Base-by-base conservation (phyloP, 2,329 filamentous ascomycete species). In the Curvularia sp. region DNA sequence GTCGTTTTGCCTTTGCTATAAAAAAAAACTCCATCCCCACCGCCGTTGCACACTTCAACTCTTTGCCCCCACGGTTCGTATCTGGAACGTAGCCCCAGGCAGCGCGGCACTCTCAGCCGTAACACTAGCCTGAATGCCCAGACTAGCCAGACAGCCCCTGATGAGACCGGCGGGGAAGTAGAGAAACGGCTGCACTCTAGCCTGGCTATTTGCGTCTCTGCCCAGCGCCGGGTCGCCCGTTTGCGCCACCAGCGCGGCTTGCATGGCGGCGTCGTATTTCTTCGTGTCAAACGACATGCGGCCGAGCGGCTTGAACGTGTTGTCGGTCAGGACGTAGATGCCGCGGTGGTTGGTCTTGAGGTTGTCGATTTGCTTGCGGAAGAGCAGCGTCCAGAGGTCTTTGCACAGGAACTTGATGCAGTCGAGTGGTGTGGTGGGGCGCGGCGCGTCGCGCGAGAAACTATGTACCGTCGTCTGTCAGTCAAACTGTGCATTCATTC, bases 321-420 rank as follows among this genome's bases (percentile, higher is more conserved):
- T 93, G 79, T 99, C 95, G 13, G 94, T 98, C 51, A 99, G 82
- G 42, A 99, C 95, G 77, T 97, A 99, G 67, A 98, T 93, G 49
- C 95, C 95, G 18, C 95, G 84, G 76, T 99, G 95, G 74, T 99
- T 99, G 8, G 95, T 99, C 80, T 99, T 99, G 46, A 99, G 84
- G 76, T 99, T 99, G 79, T 99, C 95, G 73, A 99, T 92, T 77
- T 98, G 96, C 80, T 99, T 99, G 75, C 91, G 86, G 78, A 97
- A 99, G 15, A 97, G 86, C 19, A 98, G 83, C 32, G 88, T 93
- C 95, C 95, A 99, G 43, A 99, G 84, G 77, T 99, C 95, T 81
- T 99, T 99, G 86, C 95, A 99, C 49, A 99, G 83, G 74, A 99
- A 98, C 77, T 99, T 99, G 76, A 99, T 99, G 49, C 93, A 90